Evolutionary conservation across 768 basidiomycete species (phyloP).

Genomic region (Lentinula lateritia): DNA sequence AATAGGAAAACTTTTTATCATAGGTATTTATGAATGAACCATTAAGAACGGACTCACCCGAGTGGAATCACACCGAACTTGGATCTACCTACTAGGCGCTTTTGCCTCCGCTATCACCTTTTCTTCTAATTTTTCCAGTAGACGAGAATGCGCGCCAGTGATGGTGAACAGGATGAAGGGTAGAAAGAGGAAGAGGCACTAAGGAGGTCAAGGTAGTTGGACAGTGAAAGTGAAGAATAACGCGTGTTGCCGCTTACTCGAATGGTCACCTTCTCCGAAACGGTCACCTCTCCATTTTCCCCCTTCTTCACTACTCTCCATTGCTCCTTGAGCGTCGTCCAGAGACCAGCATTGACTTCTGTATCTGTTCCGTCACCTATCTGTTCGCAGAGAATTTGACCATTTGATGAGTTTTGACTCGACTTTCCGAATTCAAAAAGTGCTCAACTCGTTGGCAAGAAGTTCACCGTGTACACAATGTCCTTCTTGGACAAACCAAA

Average conservation of each 20-base stretch:
- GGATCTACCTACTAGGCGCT: neutral
- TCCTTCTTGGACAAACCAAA: constrained; percentile 18
- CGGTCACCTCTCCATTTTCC: constrained; percentile 13
- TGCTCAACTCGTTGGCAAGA: constrained; percentile 4
- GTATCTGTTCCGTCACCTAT: constrained; percentile 19
- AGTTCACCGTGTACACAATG: constrained; percentile 21
- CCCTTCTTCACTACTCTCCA: constrained; percentile 14
- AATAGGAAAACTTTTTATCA: too few species aligned
- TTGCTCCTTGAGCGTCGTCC: constrained; percentile 17
- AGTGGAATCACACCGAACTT: neutral
- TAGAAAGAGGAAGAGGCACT: constrained; percentile 29
- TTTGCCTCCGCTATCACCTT: constrained; percentile 14
- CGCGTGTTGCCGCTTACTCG: constrained; percentile 16
- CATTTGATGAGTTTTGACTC: too few species aligned
- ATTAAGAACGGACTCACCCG: neutral
- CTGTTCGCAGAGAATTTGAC: neutral
- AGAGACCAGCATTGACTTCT: constrained; percentile 18
- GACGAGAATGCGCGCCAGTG: constrained; percentile 19
- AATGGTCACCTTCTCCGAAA: constrained; percentile 21
- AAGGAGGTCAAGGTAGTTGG: neutral
- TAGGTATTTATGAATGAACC: too few species aligned
- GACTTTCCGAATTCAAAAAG: neutral
- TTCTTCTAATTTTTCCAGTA: constrained; percentile 21
- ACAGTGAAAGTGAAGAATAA: neutral
- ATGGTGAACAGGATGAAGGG: constrained; percentile 28